phyloP scores from a whole-genome alignment of 176 grass and related monocot species.

The Tuctoria greenei region DNA sequence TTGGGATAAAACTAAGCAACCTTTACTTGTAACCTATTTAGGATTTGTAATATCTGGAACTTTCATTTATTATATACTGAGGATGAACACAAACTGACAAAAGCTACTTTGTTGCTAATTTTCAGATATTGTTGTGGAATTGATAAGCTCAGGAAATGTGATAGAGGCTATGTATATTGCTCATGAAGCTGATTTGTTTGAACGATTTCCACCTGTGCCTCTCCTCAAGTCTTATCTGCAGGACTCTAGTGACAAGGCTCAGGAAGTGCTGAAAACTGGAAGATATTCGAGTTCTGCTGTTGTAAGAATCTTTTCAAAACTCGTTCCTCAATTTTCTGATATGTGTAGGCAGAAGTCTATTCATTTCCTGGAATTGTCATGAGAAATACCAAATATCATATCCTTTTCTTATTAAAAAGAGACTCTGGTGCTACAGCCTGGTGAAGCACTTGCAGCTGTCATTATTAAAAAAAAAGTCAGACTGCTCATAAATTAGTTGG shows the following conservation, averaged over 20 bases:
- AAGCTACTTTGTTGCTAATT: slow-evolving; percentile 25
- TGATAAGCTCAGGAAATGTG: slow-evolving; percentile 54
- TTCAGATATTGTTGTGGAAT: slow-evolving; percentile 65
- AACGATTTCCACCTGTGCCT: slow-evolving; percentile 55
- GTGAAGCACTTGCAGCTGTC: background rate
- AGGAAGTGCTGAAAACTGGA: too few species aligned
- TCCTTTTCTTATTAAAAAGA: background rate
- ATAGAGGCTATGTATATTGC: slow-evolving; percentile 70
- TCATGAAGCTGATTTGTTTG: slow-evolving; percentile 58
- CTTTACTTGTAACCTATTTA: background rate
- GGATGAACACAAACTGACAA: slow-evolving; percentile 18
- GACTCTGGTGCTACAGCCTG: background rate
- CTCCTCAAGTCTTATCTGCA: slow-evolving; percentile 34
- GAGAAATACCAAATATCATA: too few species aligned
- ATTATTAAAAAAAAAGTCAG: background rate
- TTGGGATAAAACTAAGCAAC: background rate
- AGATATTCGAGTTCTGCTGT: too few species aligned
- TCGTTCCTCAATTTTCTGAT: too few species aligned
- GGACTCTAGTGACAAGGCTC: too few species aligned
- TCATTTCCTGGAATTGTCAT: too few species aligned
- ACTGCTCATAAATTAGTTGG: background rate
- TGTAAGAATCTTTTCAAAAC: background rate
- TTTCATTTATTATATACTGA: slow-evolving; percentile 9
- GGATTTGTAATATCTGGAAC: background rate
- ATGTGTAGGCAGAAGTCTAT: too few species aligned